Evolutionary conservation across 441 rosid genomes (phyloP), one percentile per base, ranked within the genome.

Genomic region (Adansonia madagascariensis): DNA sequence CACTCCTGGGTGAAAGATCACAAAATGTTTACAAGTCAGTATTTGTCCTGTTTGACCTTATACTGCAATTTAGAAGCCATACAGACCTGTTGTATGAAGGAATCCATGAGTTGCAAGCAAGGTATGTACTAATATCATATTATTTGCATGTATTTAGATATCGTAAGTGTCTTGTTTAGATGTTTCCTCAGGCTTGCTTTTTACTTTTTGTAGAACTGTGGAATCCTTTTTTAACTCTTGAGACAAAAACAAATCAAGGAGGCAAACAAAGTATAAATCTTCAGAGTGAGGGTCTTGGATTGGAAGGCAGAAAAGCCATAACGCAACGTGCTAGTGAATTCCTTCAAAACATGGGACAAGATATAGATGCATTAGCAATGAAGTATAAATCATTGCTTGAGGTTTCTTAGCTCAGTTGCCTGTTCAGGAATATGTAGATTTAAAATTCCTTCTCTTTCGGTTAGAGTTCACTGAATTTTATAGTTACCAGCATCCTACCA

Each of bases 401-500:
- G 80, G 89, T 70, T 95, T 95, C 93, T 82, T 95, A 77, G 82
- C 93, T 74, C 89, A 90, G 67, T 78, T 95, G 88, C 98, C 94
- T 6, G 87, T 91, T 71, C 97, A 93, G 82, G 96, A 95, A 78
- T 92, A 90, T 59, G 87, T 93, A 69, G 98, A 93, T 83, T 88
- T 92, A 78, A 95, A 95, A 80, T 92, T 92, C 86, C 97, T 93
- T 74, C 84, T 92, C 46, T 95, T 93, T 86, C 91, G 97, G 85
- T 93, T 93, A 64, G 94, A 92, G 82, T 95, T 92, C 89, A 91
- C 95, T 11, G 96, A 93, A 85, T 95, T 92, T 84, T 95, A 93
- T 80, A 87, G 90, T 79, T 88, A 78, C 80, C 76, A 83, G 76
- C 89, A 63, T 80, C 83, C 88, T 56, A 79, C 71, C 70, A 71